Conservation (phyloP, 805 yeast genomes). For the Metschnikowia vanudenii region DNA sequence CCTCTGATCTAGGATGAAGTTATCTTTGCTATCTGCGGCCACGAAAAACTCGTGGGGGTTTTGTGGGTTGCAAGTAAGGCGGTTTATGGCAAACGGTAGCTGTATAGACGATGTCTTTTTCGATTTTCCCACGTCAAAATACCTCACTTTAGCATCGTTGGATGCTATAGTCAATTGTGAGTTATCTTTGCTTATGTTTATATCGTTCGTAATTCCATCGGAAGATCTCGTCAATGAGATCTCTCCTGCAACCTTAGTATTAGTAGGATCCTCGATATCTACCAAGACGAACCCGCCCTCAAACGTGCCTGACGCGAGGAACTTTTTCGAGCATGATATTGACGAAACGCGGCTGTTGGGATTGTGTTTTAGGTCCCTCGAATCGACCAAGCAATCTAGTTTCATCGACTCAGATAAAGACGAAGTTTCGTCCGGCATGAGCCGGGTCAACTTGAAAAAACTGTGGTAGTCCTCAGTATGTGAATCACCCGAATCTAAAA, state of each 20-base stretch:
- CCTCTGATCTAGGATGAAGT: slow-evolving; percentile 47
- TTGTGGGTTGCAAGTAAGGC: slow-evolving; percentile 42
- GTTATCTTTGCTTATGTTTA: slow-evolving; percentile 32
- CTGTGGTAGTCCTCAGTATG: slow-evolving; percentile 25
- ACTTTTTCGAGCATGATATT: slow-evolving; percentile 40
- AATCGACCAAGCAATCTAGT: slow-evolving; percentile 40
- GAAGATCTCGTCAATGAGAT: slow-evolving; percentile 39
- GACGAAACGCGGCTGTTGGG: slow-evolving; percentile 48
- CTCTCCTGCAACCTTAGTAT: slow-evolving; percentile 28
- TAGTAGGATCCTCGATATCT: slow-evolving; percentile 28
- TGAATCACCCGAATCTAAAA: slow-evolving; percentile 19
- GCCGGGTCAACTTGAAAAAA: slow-evolving; percentile 36
- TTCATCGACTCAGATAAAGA: slow-evolving; percentile 24
- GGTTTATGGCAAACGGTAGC: slow-evolving; percentile 51
- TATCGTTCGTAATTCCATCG: slow-evolving; percentile 55
- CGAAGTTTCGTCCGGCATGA: slow-evolving; percentile 29
- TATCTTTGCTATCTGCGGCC: slow-evolving; percentile 49
- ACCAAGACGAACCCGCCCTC: slow-evolving; percentile 49
- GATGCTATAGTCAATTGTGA: slow-evolving; percentile 45
- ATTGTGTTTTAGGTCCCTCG: slow-evolving; percentile 27
- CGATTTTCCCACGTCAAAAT: slow-evolving; percentile 34
- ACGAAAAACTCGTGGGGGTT: slow-evolving; percentile 41
- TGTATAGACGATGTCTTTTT: slow-evolving; percentile 9
- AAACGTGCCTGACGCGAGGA: slow-evolving; percentile 53
- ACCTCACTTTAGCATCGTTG: slow-evolving; percentile 47